Percentiles rank a stretch among this genome's conserved stretches.
These are phyloP conservation scores for Aspergillus biplanus DNA, from an alignment of 495 filamentous ascomycete genomes.

Conservation along the genomic window DNA sequence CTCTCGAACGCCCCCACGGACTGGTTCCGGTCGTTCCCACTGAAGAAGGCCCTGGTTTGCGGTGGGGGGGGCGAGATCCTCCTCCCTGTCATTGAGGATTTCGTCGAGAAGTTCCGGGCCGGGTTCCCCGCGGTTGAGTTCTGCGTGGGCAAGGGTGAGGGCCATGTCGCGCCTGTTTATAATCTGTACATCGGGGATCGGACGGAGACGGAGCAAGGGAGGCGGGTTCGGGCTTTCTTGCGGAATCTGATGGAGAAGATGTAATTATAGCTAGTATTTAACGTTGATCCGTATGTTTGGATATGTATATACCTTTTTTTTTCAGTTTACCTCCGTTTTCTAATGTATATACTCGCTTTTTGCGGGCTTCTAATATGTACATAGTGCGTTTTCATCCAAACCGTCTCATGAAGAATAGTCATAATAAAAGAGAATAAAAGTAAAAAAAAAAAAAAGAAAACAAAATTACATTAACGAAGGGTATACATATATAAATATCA, in stretches of 20 bases:
- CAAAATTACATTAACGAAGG: slow-evolving; percentile 3
- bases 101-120: slow-evolving; percentile 45
- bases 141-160: slow-evolving; percentile 42
- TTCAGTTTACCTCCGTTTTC: not conserved
- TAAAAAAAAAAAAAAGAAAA: not conserved
- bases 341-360: not conserved
- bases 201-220: slow-evolving; percentile 46
- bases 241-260: slow-evolving; percentile 27
- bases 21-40: slow-evolving; percentile 56
- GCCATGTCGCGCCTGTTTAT: slow-evolving; percentile 50
- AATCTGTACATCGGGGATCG: slow-evolving; percentile 42
- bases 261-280: not conserved
- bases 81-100: slow-evolving; percentile 58
- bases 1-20: slow-evolving; percentile 49
- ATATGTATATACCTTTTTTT: not conserved
- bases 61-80: slow-evolving; percentile 64
- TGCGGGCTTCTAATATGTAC: not conserved
- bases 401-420: too few relatives aligned
- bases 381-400: not conserved
- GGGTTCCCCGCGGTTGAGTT: slow-evolving; percentile 42
- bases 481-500: not conserved
- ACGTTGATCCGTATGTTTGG: not conserved
- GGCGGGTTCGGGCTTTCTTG: slow-evolving; percentile 38
- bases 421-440: too few relatives aligned
- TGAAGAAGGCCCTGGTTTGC: slow-evolving; percentile 55